Percentiles rank a stretch among this genome's conserved stretches.
Evolutionary conservation across 2,329 filamentous ascomycete species (phyloP).

Genomic region (Beauveria scarabaeidicola): DNA sequence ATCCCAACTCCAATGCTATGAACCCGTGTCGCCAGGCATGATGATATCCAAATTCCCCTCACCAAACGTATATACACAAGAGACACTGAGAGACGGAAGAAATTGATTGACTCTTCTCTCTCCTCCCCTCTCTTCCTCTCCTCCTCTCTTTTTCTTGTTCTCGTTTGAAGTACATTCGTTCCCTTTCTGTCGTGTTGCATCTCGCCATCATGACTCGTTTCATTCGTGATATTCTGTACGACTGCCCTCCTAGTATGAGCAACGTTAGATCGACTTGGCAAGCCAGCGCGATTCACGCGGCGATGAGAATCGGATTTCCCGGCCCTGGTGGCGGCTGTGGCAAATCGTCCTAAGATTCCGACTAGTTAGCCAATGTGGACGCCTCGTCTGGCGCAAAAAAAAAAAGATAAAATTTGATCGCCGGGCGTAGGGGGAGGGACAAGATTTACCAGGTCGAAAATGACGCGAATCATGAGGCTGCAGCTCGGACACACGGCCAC

Average conservation of each 20-base stretch:
- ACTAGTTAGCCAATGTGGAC: too few relatives aligned
- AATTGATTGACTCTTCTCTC: too few relatives aligned
- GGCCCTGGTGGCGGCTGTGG: constrained; percentile 30
- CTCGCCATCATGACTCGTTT: not conserved
- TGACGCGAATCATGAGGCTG: constrained; percentile 91
- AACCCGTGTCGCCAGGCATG: not conserved
- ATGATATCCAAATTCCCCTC: not conserved
- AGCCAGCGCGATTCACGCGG: constrained; percentile 24
- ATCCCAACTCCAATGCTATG: constrained; percentile 5
- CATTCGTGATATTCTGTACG: not conserved
- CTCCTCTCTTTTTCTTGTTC: not conserved
- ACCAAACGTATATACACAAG: not conserved
- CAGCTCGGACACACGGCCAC: constrained; percentile 97
- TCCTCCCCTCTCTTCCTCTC: too few relatives aligned
- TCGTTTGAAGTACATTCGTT: too few relatives aligned
- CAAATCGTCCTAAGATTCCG: constrained; percentile 31
- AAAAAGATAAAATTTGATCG: not conserved
- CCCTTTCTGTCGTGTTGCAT: not conserved
- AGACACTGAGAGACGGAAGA: too few relatives aligned
- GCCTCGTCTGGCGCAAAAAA: not conserved
- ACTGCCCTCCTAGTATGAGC: not conserved
- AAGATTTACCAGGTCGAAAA: constrained; percentile 66
- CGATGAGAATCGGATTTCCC: constrained; percentile 28
- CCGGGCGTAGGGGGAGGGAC: too few relatives aligned
- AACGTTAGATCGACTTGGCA: not conserved